Evolutionary conservation across 2,329 filamentous ascomycete genomes (phyloP), one percentile per base, ranked within the genome.

Genomic region (Shiraia bambusicola): DNA sequence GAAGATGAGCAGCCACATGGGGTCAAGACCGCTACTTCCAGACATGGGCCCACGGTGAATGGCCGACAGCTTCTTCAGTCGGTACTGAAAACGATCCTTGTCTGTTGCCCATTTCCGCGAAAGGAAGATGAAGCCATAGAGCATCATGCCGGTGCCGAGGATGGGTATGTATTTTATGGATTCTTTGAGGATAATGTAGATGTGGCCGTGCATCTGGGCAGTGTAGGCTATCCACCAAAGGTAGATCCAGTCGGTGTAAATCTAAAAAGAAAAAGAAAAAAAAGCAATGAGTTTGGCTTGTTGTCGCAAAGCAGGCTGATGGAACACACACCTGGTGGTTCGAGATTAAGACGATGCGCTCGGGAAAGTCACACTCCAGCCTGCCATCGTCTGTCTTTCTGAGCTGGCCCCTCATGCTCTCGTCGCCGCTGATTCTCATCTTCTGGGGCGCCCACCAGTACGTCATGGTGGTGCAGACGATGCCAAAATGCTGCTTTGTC

Each of bases 171-270:
- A 87, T 65, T 87, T 90, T 46, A 95, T 78, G 2, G 87, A 90
- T 63, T 94, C 87, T 63, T 94, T 94, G 45, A 94, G 77, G 59
- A 95, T 92, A 65, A 95, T 95, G 73, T 88, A 94, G 55, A 95
- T 76, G 63, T 91, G 86, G 8, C 89, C 89, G 60, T 93, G 87
- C 81, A 88, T 88, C 27, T 77, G 76, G 30, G 84, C 83, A 25
- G 86, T 86, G 61, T 94, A 94, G 34, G 82, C 86, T 15, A 86
- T 82, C 89, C 89, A 94, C 89, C 89, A 95, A n/a, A 95, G 79
- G 66, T 94, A 95, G 14, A 94, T 69, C 88, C 88, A 94, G 70
- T 94, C 88, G 8, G 88, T 91, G 67, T 92, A 92, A 49, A 92
- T 85, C 82, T 73, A 12, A 42, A n/a, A n/a, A n/a, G n/a, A n/a